These are phyloP conservation scores for Aspergillus awamori DNA, from an alignment of 2,329 filamentous ascomycete species.

Conservation along the genomic window DNA sequence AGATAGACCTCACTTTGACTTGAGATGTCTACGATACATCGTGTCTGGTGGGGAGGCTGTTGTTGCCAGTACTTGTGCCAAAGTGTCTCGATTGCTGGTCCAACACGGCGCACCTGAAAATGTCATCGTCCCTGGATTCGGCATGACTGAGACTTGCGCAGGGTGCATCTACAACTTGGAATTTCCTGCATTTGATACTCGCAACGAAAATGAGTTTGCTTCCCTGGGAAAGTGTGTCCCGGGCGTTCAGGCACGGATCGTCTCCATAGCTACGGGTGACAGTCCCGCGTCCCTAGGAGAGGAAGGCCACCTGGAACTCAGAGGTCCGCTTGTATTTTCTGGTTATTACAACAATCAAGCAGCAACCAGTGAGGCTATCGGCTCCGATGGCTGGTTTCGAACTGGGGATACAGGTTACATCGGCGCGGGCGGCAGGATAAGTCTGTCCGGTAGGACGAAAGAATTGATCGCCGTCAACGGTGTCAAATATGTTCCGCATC, in stretches of 20 bases:
- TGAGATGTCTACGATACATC: constrained; percentile 12
- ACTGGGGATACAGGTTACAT: constrained; percentile 27
- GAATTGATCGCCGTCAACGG: constrained; percentile 54
- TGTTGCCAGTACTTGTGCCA: constrained; percentile 39
- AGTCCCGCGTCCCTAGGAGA: background rate
- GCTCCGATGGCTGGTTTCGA: constrained; percentile 36
- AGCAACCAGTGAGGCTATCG: constrained; percentile 32
- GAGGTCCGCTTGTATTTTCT: constrained; percentile 29
- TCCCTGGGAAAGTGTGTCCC: constrained; percentile 25
- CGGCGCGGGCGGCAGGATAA: constrained; percentile 16
- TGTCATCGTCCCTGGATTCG: constrained; percentile 35
- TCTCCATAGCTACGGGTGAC: background rate
- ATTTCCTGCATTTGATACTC: constrained; percentile 47
- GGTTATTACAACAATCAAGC: constrained; percentile 36
- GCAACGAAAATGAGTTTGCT: constrained; percentile 32
- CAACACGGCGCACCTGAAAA: constrained; percentile 43
- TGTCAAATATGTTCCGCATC: constrained; percentile 43
- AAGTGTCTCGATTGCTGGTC: constrained; percentile 30
- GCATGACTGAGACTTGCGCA: constrained; percentile 56
- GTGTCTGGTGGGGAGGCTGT: constrained; percentile 53
- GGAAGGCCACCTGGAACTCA: constrained; percentile 27
- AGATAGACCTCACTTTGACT: background rate
- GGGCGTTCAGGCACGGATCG: constrained; percentile 26
- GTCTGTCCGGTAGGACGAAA: constrained; percentile 32
- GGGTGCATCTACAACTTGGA: constrained; percentile 49